Conservation (phyloP, 1,284 basidiomycete species). For the Bjerkandera adusta region DNA sequence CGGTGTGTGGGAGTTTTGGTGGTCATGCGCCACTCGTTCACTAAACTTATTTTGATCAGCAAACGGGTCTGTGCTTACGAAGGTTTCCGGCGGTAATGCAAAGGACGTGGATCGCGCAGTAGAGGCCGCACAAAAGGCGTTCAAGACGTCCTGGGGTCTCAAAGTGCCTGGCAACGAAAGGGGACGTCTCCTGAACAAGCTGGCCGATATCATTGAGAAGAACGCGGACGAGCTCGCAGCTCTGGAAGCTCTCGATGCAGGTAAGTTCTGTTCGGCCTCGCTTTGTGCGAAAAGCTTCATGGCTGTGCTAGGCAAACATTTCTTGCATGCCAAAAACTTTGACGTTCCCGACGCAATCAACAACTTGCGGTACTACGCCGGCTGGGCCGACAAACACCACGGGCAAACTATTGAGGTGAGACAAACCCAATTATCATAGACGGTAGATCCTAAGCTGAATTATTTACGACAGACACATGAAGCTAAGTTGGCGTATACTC, state of each 20-base stretch:
- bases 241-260: slow-evolving; percentile 59
- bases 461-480: slow-evolving; percentile 7
- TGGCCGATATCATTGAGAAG: slow-evolving; percentile 60
- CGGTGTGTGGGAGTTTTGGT: neutral
- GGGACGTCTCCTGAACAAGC: slow-evolving; percentile 48
- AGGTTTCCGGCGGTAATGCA: slow-evolving; percentile 41
- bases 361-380: slow-evolving; percentile 70
- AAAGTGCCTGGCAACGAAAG: slow-evolving; percentile 48
- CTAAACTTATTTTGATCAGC: slow-evolving; percentile 18
- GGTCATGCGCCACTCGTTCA: neutral
- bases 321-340: slow-evolving; percentile 62
- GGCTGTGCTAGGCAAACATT: slow-evolving; percentile 57
- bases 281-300: neutral
- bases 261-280: slow-evolving; percentile 1
- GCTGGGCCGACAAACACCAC: slow-evolving; percentile 77
- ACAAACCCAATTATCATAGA: neutral
- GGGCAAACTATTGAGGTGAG: slow-evolving; percentile 12
- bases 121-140: slow-evolving; percentile 53
- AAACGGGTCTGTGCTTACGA: slow-evolving; percentile 44
- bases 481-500: slow-evolving; percentile 34
- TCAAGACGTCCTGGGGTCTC: slow-evolving; percentile 57
- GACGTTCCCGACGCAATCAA: slow-evolving; percentile 71
- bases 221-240: slow-evolving; percentile 61
- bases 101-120: slow-evolving; percentile 48
- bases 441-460: neutral